phyloP scores from a whole-genome alignment of 1,284 basidiomycete genomes.

The Cryptococcus floricola region DNA sequence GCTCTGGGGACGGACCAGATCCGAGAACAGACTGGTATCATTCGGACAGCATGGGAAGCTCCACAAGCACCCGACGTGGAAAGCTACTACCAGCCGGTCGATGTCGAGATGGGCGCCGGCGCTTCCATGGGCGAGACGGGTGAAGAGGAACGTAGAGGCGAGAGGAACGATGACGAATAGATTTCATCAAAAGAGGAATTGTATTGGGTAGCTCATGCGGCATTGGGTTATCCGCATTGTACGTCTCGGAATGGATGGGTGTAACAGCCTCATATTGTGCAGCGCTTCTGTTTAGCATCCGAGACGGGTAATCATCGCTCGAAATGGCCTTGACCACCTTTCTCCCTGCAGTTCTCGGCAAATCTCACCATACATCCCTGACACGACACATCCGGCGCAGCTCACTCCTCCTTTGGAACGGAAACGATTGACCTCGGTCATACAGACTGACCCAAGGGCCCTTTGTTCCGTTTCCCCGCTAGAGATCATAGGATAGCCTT shows the following conservation, averaged over 20 bases:
- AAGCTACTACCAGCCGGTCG: background rate
- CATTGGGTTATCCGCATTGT: background rate
- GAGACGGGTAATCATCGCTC: too few species aligned
- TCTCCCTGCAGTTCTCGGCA: too few species aligned
- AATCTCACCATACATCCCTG: too few species aligned
- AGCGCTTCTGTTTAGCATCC: too few species aligned
- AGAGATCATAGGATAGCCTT: too few species aligned
- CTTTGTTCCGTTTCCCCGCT: background rate
- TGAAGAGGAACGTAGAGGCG: slow-evolving; percentile 16
- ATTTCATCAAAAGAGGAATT: background rate
- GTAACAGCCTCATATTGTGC: too few species aligned
- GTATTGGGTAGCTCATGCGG: background rate
- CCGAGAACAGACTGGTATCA: slow-evolving; percentile 16
- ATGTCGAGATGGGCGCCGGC: background rate
- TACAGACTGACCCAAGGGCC: too few species aligned
- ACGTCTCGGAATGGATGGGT: background rate
- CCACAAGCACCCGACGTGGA: background rate
- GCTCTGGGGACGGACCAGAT: slow-evolving; percentile 39
- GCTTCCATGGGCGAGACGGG: slow-evolving; percentile 15
- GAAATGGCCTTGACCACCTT: too few species aligned
- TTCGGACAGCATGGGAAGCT: slow-evolving; percentile 32
- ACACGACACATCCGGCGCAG: too few species aligned
- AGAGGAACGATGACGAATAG: slow-evolving; percentile 20
- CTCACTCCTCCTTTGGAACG: too few species aligned
- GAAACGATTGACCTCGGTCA: too few species aligned